A percentile compares a stretch with the other conserved stretches of the same genome.
phyloP scores from a whole-genome alignment of 768 basidiomycete species.

The Imleria badia region DNA sequence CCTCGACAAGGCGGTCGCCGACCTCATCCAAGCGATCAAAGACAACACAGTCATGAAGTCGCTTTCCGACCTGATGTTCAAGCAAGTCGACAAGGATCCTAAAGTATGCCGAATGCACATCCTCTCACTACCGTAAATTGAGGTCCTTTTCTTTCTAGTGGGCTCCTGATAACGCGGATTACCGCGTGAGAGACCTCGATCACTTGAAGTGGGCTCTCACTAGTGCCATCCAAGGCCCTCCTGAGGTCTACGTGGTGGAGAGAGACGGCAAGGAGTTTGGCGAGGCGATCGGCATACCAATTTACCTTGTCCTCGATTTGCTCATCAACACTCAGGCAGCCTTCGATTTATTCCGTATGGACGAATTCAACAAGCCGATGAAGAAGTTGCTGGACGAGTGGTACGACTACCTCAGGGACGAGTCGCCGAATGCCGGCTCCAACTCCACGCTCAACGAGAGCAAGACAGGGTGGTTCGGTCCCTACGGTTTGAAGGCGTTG shows the following conservation, averaged over 20 bases:
- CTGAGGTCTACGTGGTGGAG: not conserved
- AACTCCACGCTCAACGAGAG: conserved; percentile 3
- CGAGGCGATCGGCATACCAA: conserved; percentile 17
- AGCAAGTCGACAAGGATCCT: too few species aligned
- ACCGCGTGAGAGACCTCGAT: too few species aligned
- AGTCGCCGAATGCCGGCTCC: not conserved
- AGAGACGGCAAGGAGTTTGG: conserved; percentile 2
- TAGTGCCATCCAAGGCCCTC: not conserved
- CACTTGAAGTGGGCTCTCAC: too few species aligned
- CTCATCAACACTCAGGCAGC: conserved; percentile 21
- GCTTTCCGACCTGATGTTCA: too few species aligned
- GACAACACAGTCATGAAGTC: too few species aligned
- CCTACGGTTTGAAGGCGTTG: not conserved
- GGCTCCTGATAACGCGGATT: too few species aligned
- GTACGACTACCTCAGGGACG: not conserved
- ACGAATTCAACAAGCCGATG: not conserved
- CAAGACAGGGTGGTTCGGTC: not conserved
- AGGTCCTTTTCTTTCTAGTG: too few species aligned
- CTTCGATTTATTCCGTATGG: conserved; percentile 13
- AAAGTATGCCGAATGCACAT: too few species aligned
- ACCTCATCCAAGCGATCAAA: too few species aligned
- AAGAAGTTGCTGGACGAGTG: not conserved
- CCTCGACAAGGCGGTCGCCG: too few species aligned
- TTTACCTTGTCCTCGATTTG: conserved; percentile 16
- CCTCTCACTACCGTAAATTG: too few species aligned